Base-by-base conservation (phyloP, 2,329 filamentous ascomycete genomes). In the Talaromyces sp. region DNA sequence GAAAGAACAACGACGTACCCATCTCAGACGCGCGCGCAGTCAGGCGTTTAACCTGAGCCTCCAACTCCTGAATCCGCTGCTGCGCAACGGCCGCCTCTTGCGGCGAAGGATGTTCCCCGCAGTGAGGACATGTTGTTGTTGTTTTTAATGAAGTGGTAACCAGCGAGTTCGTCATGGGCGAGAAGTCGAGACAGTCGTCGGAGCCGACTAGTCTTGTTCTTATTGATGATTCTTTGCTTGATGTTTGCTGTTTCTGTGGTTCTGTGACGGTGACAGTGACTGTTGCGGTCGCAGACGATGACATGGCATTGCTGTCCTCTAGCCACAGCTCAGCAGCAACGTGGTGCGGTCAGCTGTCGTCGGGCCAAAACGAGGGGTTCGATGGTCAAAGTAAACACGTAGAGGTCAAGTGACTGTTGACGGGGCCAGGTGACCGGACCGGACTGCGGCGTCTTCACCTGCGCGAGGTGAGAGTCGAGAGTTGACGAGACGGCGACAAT, bases 11-110 rank as follows among this genome's bases (percentile, higher is more conserved):
- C 10, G 21, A 17, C 29, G 62, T 77, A 85, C 83, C 81, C 65
- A 82, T 80, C 60, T 79, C 73, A 3, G 78, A 77, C 14, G 81
- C 80, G 69, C 82, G 83, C 56, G 79, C 74, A 52, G 79, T 84
- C 60, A 85, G 70, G 41, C 77, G 65, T 62, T 76, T 75, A 32
- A 85, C 77, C 67, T 86, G 82, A 43, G 79, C 77, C 68, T 86
- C 81, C 54, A 86, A 69, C 68, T 85, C 83, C 51, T 72, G 69
- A 61, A 82, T 76, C 54, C 76, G 69, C 61, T 71, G 72, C 65
- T 77, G 75, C 61, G 77, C 68, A 50, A 72, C 69, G 11, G 63
- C 64, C 51, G 65, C 65, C 19, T 67, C 60, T 10, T 67, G 62
- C 4, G 61, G 61, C n/a, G 67, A 63, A 26, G 68, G 62, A 31